These are phyloP conservation scores for Haplographium delicatum DNA, from an alignment of 495 filamentous ascomycete species.

Conservation along the genomic window DNA sequence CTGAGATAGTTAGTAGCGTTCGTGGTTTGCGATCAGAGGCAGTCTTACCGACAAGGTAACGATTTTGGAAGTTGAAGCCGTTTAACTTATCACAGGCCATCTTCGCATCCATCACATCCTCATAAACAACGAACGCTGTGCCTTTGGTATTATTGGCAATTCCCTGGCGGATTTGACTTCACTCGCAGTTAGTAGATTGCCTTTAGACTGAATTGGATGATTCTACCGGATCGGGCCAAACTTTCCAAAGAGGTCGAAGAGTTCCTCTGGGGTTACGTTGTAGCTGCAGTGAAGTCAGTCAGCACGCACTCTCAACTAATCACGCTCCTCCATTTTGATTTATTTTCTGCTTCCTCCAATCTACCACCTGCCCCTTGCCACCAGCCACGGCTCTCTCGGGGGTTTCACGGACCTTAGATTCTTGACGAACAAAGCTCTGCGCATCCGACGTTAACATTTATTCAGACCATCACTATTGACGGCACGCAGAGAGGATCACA, in stretches of 20 bases:
- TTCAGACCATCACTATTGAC: neutral
- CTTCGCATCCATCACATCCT: conserved; percentile 99
- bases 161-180: conserved; percentile 95
- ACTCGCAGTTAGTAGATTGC: neutral
- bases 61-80: conserved; percentile 99
- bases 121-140: conserved; percentile 97
- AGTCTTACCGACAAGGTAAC: conserved; percentile 92
- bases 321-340: too few relatives aligned
- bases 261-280: conserved; percentile 89
- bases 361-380: too few relatives aligned
- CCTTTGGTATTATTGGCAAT: conserved; percentile 97
- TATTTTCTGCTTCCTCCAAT: too few relatives aligned
- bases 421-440: conserved; percentile 95
- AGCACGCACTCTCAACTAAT: conserved; percentile 2
- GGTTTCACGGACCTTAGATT: conserved; percentile 67
- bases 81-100: conserved; percentile 98
- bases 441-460: conserved; percentile 25
- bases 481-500: conserved; percentile 33
- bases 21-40: neutral
- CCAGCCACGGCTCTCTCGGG: conserved; percentile 2
- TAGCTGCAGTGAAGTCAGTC: conserved; percentile 59
- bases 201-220: neutral
- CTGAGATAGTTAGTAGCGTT: conserved; percentile 38
- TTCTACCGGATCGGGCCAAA: conserved; percentile 88
- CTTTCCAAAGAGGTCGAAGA: conserved; percentile 93